Evolutionary conservation across 176 grass and related monocot genomes (phyloP), one percentile per base, ranked within the genome.

Genomic region (Zoysia japonica): DNA sequence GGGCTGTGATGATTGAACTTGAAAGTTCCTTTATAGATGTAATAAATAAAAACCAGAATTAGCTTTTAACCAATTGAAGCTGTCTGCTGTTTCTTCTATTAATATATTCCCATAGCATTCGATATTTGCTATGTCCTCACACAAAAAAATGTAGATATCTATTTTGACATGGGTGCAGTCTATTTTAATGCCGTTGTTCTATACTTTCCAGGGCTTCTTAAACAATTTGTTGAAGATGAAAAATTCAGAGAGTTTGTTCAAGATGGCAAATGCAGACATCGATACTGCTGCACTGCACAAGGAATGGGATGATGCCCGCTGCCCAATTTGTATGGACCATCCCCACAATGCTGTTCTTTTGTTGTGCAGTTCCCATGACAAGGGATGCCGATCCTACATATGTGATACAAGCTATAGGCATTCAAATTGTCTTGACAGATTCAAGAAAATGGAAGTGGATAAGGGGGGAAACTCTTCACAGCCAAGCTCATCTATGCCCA

Each of bases 311-410:
- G 93, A 90, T 51, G 80, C 83, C 76, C 62, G 67, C 36, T 93
- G 93, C 65, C 85, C 93, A 56, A 93, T 90, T 77, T 97, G 93
- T 80, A 93, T 97, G 93, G 93, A 97, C 53, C 88, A 97, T 78
- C 93, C 93, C 28, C 90, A 97, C 55, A 97, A 93, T 61, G 90
- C 93, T 47, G 93, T 97, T 16, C 88, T 83, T 59, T 60, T 97
- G 28, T 17, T 87, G 61, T 97, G 93, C 79, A 86, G 72, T 15
- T 92, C 76, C 59, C 56, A 90, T 81, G 90, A 93, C 66, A 92
- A 89, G 77, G 86, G 90, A 66, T 97, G 93, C 73, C 80, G 72
- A 68, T 84, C 87, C 45, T 97, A 90, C 85, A 86, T 97, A 47
- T 97, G 90, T 44, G 85, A 97, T 81, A 93, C 90, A 65, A 97